Conservation (phyloP, 257 asterid genomes). For the Fraxinus quadrangulata region DNA sequence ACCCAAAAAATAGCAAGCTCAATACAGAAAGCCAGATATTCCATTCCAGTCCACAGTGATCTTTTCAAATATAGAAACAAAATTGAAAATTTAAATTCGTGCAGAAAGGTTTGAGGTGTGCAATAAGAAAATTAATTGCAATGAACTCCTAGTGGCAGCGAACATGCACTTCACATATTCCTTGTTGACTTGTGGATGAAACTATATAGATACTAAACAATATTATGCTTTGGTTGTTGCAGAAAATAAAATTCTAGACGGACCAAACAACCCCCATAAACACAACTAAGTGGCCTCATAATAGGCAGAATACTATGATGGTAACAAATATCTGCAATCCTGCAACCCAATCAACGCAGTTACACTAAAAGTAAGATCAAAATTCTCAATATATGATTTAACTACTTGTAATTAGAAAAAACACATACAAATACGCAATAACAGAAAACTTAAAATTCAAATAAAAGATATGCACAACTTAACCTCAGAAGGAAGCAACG, state of each 20-base stretch:
- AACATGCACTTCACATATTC: background rate
- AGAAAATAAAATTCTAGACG: no score
- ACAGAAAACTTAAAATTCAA: conserved; percentile 6
- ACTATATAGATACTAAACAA: background rate
- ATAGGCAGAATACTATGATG: background rate
- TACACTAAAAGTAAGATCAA: background rate
- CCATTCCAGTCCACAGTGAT: background rate
- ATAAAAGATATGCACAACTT: conserved; percentile 23
- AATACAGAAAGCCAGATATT: background rate
- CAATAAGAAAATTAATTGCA: background rate
- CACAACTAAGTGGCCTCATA: background rate
- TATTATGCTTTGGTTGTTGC: background rate
- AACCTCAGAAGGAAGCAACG: conserved; percentile 94
- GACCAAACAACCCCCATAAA: background rate
- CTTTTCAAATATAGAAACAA: background rate
- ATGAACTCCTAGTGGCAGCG: background rate
- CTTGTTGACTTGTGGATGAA: background rate
- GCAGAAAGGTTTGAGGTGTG: background rate
- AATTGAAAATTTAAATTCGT: background rate
- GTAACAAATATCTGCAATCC: no score
- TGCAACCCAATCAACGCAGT: background rate
- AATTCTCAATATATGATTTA: background rate
- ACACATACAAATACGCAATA: background rate
- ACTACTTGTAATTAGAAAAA: conserved; percentile 3
- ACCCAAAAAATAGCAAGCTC: conserved; percentile 16